Evolutionary conservation across 2,329 filamentous ascomycete species (phyloP).

Genomic region (Botryotinia globosa): DNA sequence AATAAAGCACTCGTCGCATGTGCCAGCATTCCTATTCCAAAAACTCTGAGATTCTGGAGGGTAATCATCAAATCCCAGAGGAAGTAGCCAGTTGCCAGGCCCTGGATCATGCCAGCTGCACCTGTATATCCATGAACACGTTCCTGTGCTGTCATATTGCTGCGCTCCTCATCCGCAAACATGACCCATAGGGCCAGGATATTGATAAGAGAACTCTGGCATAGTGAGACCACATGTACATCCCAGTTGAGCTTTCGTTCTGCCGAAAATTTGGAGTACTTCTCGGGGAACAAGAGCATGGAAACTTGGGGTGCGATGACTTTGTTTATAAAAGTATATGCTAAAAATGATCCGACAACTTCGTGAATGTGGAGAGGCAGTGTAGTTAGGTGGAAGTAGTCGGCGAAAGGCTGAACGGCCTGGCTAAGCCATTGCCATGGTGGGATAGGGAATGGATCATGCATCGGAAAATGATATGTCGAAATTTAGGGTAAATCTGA

Average conservation of each 20-base stretch:
- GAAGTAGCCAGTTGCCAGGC: constrained; percentile 77
- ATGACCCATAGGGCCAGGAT: constrained; percentile 72
- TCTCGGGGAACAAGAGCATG: constrained; percentile 55
- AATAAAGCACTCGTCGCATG: constrained; percentile 72
- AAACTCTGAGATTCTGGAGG: constrained; percentile 63
- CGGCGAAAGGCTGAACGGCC: constrained; percentile 62
- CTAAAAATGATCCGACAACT: constrained; percentile 60
- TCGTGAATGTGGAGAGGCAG: constrained; percentile 78
- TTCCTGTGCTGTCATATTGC: constrained; percentile 62
- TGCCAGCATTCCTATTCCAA: constrained; percentile 58
- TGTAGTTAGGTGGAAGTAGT: constrained; percentile 58
- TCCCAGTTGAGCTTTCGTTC: constrained; percentile 76
- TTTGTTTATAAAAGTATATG: constrained; percentile 68
- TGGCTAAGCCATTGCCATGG: constrained; percentile 52
- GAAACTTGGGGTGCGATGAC: constrained; percentile 68
- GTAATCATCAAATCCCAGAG: constrained; percentile 78
- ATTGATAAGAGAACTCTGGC: constrained; percentile 73
- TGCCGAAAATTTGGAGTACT: constrained; percentile 60
- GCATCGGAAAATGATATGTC: constrained; percentile 9
- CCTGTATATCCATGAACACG: constrained; percentile 78
- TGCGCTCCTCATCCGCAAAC: constrained; percentile 63
- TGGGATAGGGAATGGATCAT: constrained; percentile 64
- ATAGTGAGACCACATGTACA: constrained; percentile 79
- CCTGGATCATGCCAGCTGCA: constrained; percentile 68
- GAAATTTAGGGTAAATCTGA: not conserved